Evolutionary conservation across 192 early-diverging fungal genomes (phyloP), one percentile per base, ranked within the genome.

Genomic region (Linnemannia exigua): DNA sequence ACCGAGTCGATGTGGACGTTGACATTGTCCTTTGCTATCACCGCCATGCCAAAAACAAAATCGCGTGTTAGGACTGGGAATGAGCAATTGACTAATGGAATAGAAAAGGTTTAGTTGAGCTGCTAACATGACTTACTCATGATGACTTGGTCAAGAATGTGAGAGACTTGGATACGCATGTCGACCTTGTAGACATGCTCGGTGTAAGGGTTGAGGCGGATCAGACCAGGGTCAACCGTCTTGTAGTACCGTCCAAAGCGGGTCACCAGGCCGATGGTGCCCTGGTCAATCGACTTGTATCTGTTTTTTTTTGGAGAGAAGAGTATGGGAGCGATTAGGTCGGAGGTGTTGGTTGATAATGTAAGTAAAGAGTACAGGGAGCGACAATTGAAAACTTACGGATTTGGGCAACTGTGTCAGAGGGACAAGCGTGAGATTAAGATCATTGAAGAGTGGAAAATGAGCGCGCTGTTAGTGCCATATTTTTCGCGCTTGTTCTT

Each of bases 1-100:
- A 98, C 96, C 2, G 94, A 92, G 81, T 97, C 97, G 75, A 98
- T 97, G 11, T 83, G 81, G 36, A 97, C 92, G 36, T 91, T 84
- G 52, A 85, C 83, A 54, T 85, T 85, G 68, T 85, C 83, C 77
- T 98, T 96, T 58, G 96, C 58, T 63, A 63, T 31, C 2, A n/a
- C 5, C 3, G 28, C 15, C 31, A 15, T 63, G 0, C 25, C 3
- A 25, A 15, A 11, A 11, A 63, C 4, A 11, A 63, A 31, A 0
- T 12, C 1, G 9, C 1, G 58, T n/a, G 28, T 54, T n/a, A 54
- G 52, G 20, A 22, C 6, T 22, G 22, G 19, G 22, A 3, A 22
- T 63, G 28, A 63, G 58, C 25, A 16, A 31, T 1, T 2, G 12
- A 63, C 2, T 12, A 15, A 25, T 3, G 58, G 3, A 31, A 11